Percentiles rank a stretch among this genome's conserved stretches.
These are phyloP conservation scores for Coemansia sp. DNA, from an alignment of 192 early-diverging fungal genomes.

Conservation along the genomic window DNA sequence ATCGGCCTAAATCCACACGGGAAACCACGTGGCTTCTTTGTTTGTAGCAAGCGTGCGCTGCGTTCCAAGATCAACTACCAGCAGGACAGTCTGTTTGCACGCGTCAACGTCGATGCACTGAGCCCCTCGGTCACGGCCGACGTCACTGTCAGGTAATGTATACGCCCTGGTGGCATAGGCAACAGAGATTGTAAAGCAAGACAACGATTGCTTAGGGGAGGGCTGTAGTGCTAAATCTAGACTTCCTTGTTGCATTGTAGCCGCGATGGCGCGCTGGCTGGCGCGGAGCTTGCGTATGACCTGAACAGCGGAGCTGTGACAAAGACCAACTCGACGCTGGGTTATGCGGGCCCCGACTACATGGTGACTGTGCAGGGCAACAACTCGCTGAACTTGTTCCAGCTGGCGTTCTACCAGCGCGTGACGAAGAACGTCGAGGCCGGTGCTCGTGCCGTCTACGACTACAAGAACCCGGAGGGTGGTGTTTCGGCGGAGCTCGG, in stretches of 20 bases:
- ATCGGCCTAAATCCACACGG: background rate
- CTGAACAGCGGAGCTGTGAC: conserved; percentile 79
- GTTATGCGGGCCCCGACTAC: conserved; percentile 86
- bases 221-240: too few relatives aligned
- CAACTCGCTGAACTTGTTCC: conserved; percentile 83
- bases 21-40: background rate
- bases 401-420: conserved; percentile 96
- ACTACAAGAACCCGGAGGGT: conserved; percentile 69
- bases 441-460: conserved; percentile 90
- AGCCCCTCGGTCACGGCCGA: conserved; percentile 87
- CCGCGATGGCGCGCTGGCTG: conserved; percentile 81
- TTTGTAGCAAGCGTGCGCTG: conserved; percentile 40
- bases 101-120: conserved; percentile 87
- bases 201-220: too few relatives aligned
- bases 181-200: background rate
- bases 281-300: conserved; percentile 94
- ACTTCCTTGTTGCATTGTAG: conserved; percentile 30
- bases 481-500: conserved; percentile 82
- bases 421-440: conserved; percentile 88
- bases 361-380: conserved; percentile 80
- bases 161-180: background rate
- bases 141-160: conserved; percentile 59
- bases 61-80: conserved; percentile 82
- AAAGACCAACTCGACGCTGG: conserved; percentile 84
- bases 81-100: conserved; percentile 89